Base-by-base conservation (phyloP, 2,329 filamentous ascomycete genomes). In the Botrytis hyacinthi region DNA sequence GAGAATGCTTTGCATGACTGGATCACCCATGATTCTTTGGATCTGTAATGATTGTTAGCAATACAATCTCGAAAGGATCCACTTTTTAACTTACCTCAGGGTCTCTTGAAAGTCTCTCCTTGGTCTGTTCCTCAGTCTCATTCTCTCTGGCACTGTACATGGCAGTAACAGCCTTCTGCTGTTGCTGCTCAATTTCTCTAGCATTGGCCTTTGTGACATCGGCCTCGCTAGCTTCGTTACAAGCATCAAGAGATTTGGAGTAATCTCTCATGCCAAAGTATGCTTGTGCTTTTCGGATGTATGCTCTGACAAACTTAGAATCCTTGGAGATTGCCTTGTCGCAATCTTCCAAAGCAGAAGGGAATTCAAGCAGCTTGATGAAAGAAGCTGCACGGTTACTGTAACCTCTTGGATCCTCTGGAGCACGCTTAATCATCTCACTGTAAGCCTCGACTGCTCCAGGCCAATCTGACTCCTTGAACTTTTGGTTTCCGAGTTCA, bases 261-360 rank as follows among this genome's bases (percentile, higher is more conserved):
- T 97, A 98, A 84, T 99, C 95, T 83, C 96, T 93, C 96, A 99
- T 99, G 79, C 94, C 94, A 78, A 96, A 94, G 83, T 95, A 93
- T 60, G 94, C 94, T 85, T 98, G 95, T 0, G 95, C 95, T 87
- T 98, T 98, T 82, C 96, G 92, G 79, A 99, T 92, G 84, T 98
- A 98, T 12, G 96, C 96, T 73, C 95, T 91, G 84, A 98, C 95
- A 83, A 99, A 99, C 81, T 91, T 92, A 73, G 92, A 88, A 80
- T 99, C 96, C 79, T 91, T 92, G 88, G 94, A 92, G 85, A 97
- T 97, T 62, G 96, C 96, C 78, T 89, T 86, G 83, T 97, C 91
- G 83, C 96, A 98, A 85, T 99, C 97, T 67, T 94, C 90, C 57
- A 99, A 90, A 0, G 96, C 97, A 77, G 92, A 93, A 10, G 96